Evolutionary conservation across 2,329 filamentous ascomycete species (phyloP), one percentile per base, ranked within the genome.

Genomic region (Cercospora nicotianae): DNA sequence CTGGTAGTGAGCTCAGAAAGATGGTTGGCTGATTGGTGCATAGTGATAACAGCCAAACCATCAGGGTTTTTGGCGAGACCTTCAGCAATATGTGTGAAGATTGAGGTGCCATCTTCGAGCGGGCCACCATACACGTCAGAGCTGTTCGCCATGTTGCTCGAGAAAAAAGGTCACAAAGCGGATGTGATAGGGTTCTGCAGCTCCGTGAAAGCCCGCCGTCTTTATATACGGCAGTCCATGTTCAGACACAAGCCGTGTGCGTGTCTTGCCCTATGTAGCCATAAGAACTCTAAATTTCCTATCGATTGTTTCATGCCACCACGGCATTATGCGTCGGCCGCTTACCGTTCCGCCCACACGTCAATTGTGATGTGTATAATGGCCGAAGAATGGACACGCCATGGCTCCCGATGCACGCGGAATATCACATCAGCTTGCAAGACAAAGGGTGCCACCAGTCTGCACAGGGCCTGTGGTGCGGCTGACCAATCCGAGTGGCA

Each of bases 81-180:
- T 20, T 60, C 18, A 60, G 68, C 64, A 16, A 68, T 58, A 33
- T 65, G 53, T 1, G 61, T 48, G 51, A 70, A 68, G 23, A 68
- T 64, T 13, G 64, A 64, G 28, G 61, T 30, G 23, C 33, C 61
- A 39, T 60, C 45, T 33, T 63, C 30, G 60, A 63, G n/a, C 20
- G 65, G 51, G 23, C 53, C 60, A 5, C 65, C 60, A 16, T 63
- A 30, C 12, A 63, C 31, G 30, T 67, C 65, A 63, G 65, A 60
- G 30, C 63, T 23, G 10, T 16, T 51, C 12, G 20, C 45, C 45
- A 51, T 51, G 45, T 10, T 51, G 7, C 18, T 51, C 45, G 20
- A 20, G 18, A 13, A 26, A 23, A 20, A 51, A 23, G 5, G 18
- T 51, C 36, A 20, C 12, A 23, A 23, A 51, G 18, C 18, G 45